Evolutionary conservation across 768 basidiomycete species (phyloP).

Genomic region (Erythrobasidium yunnanense): DNA sequence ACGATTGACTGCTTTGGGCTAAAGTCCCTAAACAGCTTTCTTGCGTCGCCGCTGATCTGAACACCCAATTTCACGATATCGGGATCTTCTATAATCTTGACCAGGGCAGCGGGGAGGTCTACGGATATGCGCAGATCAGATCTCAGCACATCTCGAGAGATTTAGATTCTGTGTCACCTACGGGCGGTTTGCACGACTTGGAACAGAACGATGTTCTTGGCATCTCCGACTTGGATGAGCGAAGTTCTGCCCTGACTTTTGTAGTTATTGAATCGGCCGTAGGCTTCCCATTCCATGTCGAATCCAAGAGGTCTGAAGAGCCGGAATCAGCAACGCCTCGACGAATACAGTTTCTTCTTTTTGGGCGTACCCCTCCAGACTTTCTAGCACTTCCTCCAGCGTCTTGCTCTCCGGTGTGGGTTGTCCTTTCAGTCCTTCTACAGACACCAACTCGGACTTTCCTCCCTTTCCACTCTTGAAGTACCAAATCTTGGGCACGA

Average conservation of each 20-base stretch:
- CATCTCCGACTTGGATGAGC: constrained; percentile 11
- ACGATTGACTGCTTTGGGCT: background rate
- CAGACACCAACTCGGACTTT: background rate
- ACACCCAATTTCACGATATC: constrained; percentile 11
- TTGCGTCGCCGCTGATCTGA: constrained; percentile 6
- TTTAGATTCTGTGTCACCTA: background rate
- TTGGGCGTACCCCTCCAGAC: background rate
- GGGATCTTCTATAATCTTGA: background rate
- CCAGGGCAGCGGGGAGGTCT: background rate
- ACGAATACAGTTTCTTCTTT: background rate
- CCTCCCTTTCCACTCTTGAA: background rate
- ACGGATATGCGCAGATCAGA: background rate
- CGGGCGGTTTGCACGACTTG: background rate
- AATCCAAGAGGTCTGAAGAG: constrained; percentile 4
- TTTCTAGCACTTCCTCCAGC: constrained; percentile 1
- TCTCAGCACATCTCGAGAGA: background rate
- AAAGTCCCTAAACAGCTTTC: constrained; percentile 1
- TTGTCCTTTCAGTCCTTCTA: background rate
- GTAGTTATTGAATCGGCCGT: background rate
- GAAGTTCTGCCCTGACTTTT: background rate
- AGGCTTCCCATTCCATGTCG: constrained; percentile 13
- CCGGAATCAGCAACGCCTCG: too few relatives aligned
- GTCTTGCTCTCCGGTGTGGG: background rate
- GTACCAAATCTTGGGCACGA: constrained; percentile 12
- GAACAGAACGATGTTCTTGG: background rate